These are phyloP conservation scores for Capsicum chinense DNA, from an alignment of 257 asterid species.

Conservation along the genomic window DNA sequence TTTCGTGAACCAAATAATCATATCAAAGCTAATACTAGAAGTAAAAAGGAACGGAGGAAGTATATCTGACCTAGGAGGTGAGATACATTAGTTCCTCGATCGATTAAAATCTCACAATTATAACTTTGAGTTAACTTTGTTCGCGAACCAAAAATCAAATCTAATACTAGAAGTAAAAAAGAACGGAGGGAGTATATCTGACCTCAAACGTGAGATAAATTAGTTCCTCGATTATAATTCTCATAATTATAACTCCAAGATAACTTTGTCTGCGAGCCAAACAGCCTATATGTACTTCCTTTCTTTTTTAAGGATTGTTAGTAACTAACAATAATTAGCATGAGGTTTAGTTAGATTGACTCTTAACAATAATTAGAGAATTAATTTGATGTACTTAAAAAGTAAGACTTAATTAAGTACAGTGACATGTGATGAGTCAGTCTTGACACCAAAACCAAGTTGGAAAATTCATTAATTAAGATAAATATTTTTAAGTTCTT, in stretches of 20 bases:
- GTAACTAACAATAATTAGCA: neutral
- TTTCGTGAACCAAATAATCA: no score
- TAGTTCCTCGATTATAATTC: neutral
- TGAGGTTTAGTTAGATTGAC: neutral
- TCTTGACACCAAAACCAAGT: constrained; percentile 24
- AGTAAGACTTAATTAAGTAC: neutral
- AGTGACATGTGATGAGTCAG: constrained; percentile 1
- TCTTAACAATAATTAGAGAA: neutral
- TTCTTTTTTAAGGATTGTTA: neutral
- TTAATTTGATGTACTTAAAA: neutral
- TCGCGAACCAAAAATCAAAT: no score
- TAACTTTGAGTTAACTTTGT: no score
- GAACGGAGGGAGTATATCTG: neutral
- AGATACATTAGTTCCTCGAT: no score
- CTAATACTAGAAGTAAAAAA: no score
- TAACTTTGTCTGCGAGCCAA: neutral
- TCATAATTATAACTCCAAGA: neutral
- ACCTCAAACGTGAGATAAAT: neutral
- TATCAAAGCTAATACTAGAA: no score
- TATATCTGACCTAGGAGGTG: no score
- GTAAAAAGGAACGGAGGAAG: no score
- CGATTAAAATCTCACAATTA: no score
- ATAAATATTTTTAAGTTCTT: constrained; percentile 4
- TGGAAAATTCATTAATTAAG: constrained; percentile 10
- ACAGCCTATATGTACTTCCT: neutral